Evolutionary conservation across 2,329 filamentous ascomycete genomes (phyloP).

Genomic region (Ophiocordyceps robertsii): DNA sequence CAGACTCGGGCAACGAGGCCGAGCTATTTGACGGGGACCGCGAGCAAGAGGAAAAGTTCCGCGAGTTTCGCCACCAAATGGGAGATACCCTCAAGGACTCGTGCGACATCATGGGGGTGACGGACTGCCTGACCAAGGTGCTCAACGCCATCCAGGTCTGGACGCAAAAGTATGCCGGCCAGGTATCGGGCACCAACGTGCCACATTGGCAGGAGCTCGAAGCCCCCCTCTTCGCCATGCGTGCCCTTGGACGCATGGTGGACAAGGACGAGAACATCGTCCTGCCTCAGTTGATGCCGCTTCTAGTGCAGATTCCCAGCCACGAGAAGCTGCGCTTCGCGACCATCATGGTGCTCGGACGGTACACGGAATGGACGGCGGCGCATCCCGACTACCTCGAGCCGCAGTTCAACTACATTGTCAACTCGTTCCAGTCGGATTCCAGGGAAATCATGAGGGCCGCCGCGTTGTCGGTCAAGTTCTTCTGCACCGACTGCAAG

Average conservation of each 20-base stretch:
- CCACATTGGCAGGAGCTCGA: slow-evolving; percentile 96
- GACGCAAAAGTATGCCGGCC: slow-evolving; percentile 69
- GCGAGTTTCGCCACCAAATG: slow-evolving; percentile 93
- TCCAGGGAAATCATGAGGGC: slow-evolving; percentile 87
- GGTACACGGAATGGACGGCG: slow-evolving; percentile 97
- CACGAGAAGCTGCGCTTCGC: slow-evolving; percentile 98
- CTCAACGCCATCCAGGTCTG: slow-evolving; percentile 76
- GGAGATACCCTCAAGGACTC: slow-evolving; percentile 95
- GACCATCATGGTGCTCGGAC: slow-evolving; percentile 90
- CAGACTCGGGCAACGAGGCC: slow-evolving; percentile 57
- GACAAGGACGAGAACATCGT: slow-evolving; percentile 77
- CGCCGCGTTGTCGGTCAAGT: slow-evolving; percentile 88
- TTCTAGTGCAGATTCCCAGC: slow-evolving; percentile 85
- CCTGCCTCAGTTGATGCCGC: slow-evolving; percentile 79
- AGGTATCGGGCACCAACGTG: slow-evolving; percentile 60
- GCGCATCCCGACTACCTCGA: slow-evolving; percentile 87
- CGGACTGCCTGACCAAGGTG: slow-evolving; percentile 81
- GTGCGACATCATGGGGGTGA: slow-evolving; percentile 89
- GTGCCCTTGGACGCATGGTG: slow-evolving; percentile 94
- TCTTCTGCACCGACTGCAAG: slow-evolving; percentile 92
- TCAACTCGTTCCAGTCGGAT: slow-evolving; percentile 76
- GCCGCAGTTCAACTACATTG: slow-evolving; percentile 89
- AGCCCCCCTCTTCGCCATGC: slow-evolving; percentile 86
- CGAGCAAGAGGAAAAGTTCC: slow-evolving; percentile 92
- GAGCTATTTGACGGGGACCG: slow-evolving; percentile 94